phyloP scores from a whole-genome alignment of 2,329 filamentous ascomycete genomes.

The Claviceps capensis region DNA sequence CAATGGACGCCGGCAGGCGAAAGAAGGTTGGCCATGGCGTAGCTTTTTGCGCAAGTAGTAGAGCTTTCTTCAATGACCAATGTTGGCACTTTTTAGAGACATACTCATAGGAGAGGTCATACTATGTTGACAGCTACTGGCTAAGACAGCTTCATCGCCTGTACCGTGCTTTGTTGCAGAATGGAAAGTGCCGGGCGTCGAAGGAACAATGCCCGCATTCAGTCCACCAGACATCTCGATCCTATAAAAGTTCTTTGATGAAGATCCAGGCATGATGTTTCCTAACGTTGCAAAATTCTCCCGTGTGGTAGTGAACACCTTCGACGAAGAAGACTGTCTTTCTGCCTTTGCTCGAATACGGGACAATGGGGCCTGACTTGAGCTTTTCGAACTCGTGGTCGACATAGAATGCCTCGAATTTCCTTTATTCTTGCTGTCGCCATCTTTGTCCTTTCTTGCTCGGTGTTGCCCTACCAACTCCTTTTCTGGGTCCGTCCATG shows the following conservation, averaged over 20 bases:
- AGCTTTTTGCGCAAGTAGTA: neutral
- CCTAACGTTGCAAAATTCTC: neutral
- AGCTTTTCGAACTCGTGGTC: slow-evolving; percentile 5
- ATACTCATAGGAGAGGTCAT: neutral
- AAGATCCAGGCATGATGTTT: neutral
- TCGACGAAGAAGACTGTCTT: slow-evolving; percentile 5
- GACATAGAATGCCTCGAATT: slow-evolving; percentile 4
- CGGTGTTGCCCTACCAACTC: slow-evolving; percentile 40
- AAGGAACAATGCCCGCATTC: neutral
- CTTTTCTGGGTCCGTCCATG: slow-evolving; percentile 42
- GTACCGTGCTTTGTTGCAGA: neutral
- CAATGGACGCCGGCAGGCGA: neutral
- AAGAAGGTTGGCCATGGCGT: neutral
- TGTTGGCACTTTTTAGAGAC: neutral
- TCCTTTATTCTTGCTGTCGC: slow-evolving; percentile 3
- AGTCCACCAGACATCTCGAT: slow-evolving; percentile 2
- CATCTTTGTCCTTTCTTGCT: slow-evolving; percentile 30
- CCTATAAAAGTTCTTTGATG: neutral
- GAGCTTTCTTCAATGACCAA: neutral
- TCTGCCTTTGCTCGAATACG: slow-evolving; percentile 17
- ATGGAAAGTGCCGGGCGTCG: neutral
- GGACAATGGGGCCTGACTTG: slow-evolving; percentile 7
- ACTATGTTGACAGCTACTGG: neutral
- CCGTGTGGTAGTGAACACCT: neutral
- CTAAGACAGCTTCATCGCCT: neutral